These are phyloP conservation scores for Populus ilicifolia DNA, from an alignment of 345 rosid species.

Conservation along the genomic window DNA sequence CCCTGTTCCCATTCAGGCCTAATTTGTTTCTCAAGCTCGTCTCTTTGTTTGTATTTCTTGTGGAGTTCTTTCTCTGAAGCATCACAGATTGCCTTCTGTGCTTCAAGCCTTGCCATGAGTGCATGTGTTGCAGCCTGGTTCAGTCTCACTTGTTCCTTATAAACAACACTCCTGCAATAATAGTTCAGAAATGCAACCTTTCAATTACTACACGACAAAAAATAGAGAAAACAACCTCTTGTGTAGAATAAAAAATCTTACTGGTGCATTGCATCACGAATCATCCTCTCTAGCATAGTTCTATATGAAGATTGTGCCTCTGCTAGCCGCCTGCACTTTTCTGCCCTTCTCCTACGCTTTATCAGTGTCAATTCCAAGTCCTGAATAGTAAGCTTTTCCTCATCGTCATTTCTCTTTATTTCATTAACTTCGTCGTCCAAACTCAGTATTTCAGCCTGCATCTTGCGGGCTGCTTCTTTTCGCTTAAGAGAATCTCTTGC, in stretches of 20 bases:
- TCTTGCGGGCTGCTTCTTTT: constrained; percentile 64
- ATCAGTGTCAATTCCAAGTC: constrained; percentile 68
- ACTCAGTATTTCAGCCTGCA: constrained; percentile 54
- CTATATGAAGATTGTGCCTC: constrained; percentile 90
- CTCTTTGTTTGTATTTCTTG: constrained; percentile 73
- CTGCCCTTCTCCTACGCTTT: constrained; percentile 81
- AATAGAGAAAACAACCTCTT: background rate
- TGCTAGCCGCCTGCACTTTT: constrained; percentile 88
- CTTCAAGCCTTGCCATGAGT: constrained; percentile 86
- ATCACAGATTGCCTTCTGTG: constrained; percentile 86
- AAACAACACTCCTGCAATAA: constrained; percentile 72
- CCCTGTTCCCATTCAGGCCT: constrained; percentile 73
- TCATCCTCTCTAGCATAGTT: constrained; percentile 85
- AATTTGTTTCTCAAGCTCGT: constrained; percentile 69
- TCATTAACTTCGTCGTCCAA: constrained; percentile 61
- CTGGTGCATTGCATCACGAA: constrained; percentile 99
- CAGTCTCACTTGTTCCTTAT: constrained; percentile 87
- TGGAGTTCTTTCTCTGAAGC: constrained; percentile 85
- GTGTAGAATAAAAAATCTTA: constrained; percentile 33
- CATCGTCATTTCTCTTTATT: constrained; percentile 51
- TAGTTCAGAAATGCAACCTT: no score
- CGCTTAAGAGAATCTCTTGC: constrained; percentile 81
- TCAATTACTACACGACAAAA: background rate
- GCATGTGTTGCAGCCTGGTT: constrained; percentile 84
- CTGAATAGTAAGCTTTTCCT: constrained; percentile 63